Evolutionary conservation across 768 basidiomycete genomes (phyloP).

Genomic region (Lactarius vividus): DNA sequence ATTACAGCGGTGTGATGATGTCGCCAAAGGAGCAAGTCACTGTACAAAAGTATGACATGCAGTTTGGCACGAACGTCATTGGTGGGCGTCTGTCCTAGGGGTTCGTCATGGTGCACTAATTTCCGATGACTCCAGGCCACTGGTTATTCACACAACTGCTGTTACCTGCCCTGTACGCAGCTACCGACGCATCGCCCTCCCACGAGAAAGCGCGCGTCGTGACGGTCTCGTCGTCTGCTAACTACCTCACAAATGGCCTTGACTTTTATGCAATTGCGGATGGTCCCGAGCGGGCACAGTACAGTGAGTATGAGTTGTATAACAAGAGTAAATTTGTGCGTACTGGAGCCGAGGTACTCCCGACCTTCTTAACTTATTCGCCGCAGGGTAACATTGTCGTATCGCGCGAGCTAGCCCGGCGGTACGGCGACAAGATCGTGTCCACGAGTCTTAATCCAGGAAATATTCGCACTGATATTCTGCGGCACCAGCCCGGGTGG

Average conservation of each 20-base stretch:
- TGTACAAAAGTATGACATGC: constrained; percentile 49
- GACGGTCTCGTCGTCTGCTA: constrained; percentile 43
- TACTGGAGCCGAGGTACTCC: not conserved
- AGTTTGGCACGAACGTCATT: constrained; percentile 56
- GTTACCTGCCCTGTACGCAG: constrained; percentile 45
- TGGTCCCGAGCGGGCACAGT: constrained; percentile 28
- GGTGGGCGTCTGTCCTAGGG: constrained; percentile 33
- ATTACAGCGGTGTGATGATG: constrained; percentile 47
- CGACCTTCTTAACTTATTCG: not conserved
- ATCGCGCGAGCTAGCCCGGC: constrained; percentile 45
- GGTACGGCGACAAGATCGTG: constrained; percentile 48
- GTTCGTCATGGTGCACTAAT: not conserved
- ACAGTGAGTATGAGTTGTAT: constrained; percentile 26
- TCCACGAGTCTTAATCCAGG: constrained; percentile 46
- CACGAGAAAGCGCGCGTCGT: constrained; percentile 45
- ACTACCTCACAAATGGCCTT: constrained; percentile 35
- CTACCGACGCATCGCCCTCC: constrained; percentile 40
- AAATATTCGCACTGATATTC: constrained; percentile 19
- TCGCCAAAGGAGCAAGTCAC: constrained; percentile 42
- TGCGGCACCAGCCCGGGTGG: constrained; percentile 5
- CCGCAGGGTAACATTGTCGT: constrained; percentile 42
- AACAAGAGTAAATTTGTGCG: constrained; percentile 47
- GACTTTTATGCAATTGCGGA: constrained; percentile 41
- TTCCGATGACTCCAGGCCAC: constrained; percentile 42
- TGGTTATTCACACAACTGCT: constrained; percentile 57